Conservation (phyloP, 108 stramenopile species). For the Cyclotella atomus region DNA sequence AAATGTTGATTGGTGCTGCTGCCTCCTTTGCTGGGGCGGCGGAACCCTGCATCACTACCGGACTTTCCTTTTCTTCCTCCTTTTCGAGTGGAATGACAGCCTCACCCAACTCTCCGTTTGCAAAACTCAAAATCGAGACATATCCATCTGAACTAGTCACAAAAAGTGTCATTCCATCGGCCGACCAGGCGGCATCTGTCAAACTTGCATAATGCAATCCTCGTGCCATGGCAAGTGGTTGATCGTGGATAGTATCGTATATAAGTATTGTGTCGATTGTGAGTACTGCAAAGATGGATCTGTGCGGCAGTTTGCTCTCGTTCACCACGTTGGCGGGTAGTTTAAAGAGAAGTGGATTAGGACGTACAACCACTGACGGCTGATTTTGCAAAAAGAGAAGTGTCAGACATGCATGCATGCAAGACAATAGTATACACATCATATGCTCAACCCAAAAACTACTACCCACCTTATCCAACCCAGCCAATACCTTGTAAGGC, state of each 20-base stretch:
- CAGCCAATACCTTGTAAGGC: constrained; percentile 78
- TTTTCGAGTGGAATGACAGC: constrained; percentile 31
- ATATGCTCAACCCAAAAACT: too few species aligned
- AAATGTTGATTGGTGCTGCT: background rate
- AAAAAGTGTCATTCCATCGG: constrained; percentile 77
- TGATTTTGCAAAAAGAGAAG: constrained; percentile 11
- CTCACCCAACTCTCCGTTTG: constrained; percentile 76
- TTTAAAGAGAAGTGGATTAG: constrained; percentile 82
- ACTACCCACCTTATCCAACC: constrained; percentile 78
- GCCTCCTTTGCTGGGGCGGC: too few species aligned
- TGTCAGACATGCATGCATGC: background rate
- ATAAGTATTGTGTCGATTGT: constrained; percentile 79
- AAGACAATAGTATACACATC: background rate
- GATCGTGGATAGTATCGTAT: constrained; percentile 81
- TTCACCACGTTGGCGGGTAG: constrained; percentile 61
- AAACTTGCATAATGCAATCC: constrained; percentile 90
- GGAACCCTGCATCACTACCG: too few species aligned
- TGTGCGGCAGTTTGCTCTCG: constrained; percentile 58
- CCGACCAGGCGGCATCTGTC: constrained; percentile 86
- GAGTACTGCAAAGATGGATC: constrained; percentile 84
- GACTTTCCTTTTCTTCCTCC: constrained; percentile 8
- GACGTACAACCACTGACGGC: constrained; percentile 83
- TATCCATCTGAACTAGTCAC: constrained; percentile 90
- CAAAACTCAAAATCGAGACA: constrained; percentile 78
- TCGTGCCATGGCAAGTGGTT: constrained; percentile 66